A percentile compares a stretch with the other conserved stretches of the same genome.
phyloP scores from a whole-genome alignment of 169 alveolate species.

The Plasmodium gonderi region DNA sequence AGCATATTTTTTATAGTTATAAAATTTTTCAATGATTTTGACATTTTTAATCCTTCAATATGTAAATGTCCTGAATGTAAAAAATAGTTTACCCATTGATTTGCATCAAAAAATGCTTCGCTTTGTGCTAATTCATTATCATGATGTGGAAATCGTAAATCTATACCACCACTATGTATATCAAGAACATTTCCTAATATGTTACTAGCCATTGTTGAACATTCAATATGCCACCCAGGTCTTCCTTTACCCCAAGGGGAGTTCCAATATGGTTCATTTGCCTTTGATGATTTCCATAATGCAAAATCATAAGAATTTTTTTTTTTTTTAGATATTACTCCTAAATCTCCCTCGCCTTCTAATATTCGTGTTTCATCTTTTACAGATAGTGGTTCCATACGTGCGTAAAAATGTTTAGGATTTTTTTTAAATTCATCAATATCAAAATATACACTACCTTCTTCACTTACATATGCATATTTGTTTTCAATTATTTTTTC shows the following conservation, averaged over 20 bases:
- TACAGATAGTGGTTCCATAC: slow-evolving; percentile 93
- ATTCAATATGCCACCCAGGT: slow-evolving; percentile 99
- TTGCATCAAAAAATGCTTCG: slow-evolving; percentile 96
- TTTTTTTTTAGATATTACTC: slow-evolving; percentile 92
- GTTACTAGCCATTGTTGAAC: slow-evolving; percentile 97
- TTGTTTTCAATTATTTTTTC: slow-evolving; percentile 93
- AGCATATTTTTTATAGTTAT: slow-evolving; percentile 93
- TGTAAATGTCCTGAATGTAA: slow-evolving; percentile 98
- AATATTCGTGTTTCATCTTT: slow-evolving; percentile 84
- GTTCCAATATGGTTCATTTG: slow-evolving; percentile 98
- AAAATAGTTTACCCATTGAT: slow-evolving; percentile 97
- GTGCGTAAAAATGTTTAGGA: slow-evolving; percentile 92
- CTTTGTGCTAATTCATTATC: slow-evolving; percentile 99
- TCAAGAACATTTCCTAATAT: slow-evolving; percentile 94
- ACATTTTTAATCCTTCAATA: slow-evolving; percentile 98
- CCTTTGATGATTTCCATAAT: slow-evolving; percentile 97
- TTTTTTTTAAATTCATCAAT: slow-evolving; percentile 89
- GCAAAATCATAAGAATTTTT: slow-evolving; percentile 96
- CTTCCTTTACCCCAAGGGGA: slow-evolving; percentile 99
- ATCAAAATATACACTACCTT: slow-evolving; percentile 97
- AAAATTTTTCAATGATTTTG: slow-evolving; percentile 97
- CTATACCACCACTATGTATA: slow-evolving; percentile 99
- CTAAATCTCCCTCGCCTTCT: slow-evolving; percentile 96
- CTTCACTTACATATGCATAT: slow-evolving; percentile 95
- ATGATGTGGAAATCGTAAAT: slow-evolving; percentile 99